These are phyloP conservation scores for Sophora flavescens DNA, from an alignment of 306 rosid genomes.

Conservation along the genomic window DNA sequence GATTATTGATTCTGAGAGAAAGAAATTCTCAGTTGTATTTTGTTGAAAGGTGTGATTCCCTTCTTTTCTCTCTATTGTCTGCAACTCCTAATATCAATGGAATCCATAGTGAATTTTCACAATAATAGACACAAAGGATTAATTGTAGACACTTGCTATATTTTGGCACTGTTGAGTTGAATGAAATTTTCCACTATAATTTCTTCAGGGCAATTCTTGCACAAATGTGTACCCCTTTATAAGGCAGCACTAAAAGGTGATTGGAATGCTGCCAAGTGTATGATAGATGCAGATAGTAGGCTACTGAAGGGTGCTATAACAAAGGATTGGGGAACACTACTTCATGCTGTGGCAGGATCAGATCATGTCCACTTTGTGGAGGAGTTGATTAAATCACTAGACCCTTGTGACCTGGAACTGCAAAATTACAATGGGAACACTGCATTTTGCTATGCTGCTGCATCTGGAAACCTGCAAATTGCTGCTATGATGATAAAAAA, in stretches of 20 bases:
- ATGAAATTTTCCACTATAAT: not conserved
- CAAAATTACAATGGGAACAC: slow-evolving; percentile 42
- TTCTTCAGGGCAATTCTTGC: slow-evolving; percentile 31
- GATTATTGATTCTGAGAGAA: no score
- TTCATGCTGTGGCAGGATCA: slow-evolving; percentile 52
- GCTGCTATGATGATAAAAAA: slow-evolving; percentile 21
- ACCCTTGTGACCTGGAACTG: slow-evolving; percentile 36
- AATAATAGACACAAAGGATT: no score
- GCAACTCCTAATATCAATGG: no score
- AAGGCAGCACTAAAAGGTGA: slow-evolving; percentile 49
- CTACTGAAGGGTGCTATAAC: slow-evolving; percentile 44
- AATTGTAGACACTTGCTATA: not conserved
- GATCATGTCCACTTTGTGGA: slow-evolving; percentile 47
- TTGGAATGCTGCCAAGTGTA: slow-evolving; percentile 42
- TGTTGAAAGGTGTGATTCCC: no score
- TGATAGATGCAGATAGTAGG: slow-evolving; percentile 31
- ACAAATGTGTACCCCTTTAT: slow-evolving; percentile 49
- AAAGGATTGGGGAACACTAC: slow-evolving; percentile 39
- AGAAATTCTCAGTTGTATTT: no score
- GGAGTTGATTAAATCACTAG: slow-evolving; percentile 37
- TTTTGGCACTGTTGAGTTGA: not conserved
- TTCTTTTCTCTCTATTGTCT: no score
- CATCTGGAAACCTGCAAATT: slow-evolving; percentile 40
- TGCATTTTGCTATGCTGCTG: slow-evolving; percentile 46
- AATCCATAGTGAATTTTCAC: no score